Conservation (phyloP, 73 alveolate species). For the Tetrahymena elliotti region DNA sequence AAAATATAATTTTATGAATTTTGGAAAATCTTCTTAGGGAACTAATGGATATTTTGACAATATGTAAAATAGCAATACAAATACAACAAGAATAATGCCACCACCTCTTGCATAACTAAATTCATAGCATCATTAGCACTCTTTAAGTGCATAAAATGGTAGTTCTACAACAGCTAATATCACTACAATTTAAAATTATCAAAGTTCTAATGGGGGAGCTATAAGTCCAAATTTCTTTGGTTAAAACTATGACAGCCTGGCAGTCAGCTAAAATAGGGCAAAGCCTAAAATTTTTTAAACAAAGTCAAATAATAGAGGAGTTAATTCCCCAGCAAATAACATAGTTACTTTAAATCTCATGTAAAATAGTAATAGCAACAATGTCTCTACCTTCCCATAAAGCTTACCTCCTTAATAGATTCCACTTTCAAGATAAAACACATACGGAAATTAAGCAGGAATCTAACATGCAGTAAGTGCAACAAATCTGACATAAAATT, state of each 20-base stretch:
- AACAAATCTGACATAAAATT: neutral
- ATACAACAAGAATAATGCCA: neutral
- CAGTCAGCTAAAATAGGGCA: neutral
- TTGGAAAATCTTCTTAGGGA: neutral
- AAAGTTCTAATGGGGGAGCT: neutral
- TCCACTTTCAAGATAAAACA: neutral
- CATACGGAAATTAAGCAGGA: neutral
- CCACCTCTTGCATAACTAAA: neutral
- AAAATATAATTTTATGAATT: neutral
- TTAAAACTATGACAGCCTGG: neutral
- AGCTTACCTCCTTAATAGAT: neutral
- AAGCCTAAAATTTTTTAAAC: neutral
- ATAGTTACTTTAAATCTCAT: neutral
- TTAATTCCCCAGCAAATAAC: neutral
- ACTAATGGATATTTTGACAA: neutral
- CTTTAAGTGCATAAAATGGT: neutral
- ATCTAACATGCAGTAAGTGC: neutral
- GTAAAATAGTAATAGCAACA: neutral
- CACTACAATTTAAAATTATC: neutral
- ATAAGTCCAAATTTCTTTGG: neutral
- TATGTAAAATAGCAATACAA: neutral
- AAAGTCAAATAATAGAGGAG: neutral
- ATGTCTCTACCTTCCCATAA: neutral
- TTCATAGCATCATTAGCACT: neutral
- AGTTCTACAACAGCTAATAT: neutral